A percentile compares a stretch with the other conserved stretches of the same genome.
phyloP scores from a whole-genome alignment of 2,329 filamentous ascomycete species.

The Zymoseptoria passerinii region DNA sequence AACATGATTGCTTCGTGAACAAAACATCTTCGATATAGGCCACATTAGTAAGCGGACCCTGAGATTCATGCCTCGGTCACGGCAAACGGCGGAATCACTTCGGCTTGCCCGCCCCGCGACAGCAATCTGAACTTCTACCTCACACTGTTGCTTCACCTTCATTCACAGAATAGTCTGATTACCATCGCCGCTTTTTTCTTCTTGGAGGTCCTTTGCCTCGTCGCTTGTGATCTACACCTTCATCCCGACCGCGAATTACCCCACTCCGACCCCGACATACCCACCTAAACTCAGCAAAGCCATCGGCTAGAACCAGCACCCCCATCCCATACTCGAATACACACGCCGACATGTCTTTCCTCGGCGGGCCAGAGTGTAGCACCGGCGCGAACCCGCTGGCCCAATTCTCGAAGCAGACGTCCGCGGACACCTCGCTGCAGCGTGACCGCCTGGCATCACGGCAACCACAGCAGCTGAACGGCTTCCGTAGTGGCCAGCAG shows the following conservation, averaged over 20 bases:
- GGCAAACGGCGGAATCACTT: not conserved
- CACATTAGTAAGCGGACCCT: not conserved
- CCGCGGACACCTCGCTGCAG: slow-evolving; percentile 92
- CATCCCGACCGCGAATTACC: not conserved
- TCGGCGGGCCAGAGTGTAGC: slow-evolving; percentile 93
- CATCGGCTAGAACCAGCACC: not conserved
- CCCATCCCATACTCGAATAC: not conserved
- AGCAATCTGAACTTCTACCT: no score
- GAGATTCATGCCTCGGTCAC: not conserved
- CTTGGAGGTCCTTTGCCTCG: not conserved
- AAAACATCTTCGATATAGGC: not conserved
- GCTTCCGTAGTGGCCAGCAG: slow-evolving; percentile 25
- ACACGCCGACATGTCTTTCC: slow-evolving; percentile 69
- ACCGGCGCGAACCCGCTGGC: slow-evolving; percentile 91
- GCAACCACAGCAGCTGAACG: slow-evolving; percentile 21
- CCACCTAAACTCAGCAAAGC: not conserved
- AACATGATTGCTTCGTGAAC: not conserved
- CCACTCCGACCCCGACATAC: not conserved
- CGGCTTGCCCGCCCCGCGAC: not conserved
- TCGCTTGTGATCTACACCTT: not conserved
- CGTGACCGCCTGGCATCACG: slow-evolving; percentile 61
- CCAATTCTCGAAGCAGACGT: slow-evolving; percentile 94
- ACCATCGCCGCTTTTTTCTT: not conserved
- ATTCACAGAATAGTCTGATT: not conserved
- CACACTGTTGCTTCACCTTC: no score